A percentile compares a stretch with the other conserved stretches of the same genome.
Evolutionary conservation across 345 rosid genomes (phyloP).

Genomic region (Excoecaria cochinchinensis): DNA sequence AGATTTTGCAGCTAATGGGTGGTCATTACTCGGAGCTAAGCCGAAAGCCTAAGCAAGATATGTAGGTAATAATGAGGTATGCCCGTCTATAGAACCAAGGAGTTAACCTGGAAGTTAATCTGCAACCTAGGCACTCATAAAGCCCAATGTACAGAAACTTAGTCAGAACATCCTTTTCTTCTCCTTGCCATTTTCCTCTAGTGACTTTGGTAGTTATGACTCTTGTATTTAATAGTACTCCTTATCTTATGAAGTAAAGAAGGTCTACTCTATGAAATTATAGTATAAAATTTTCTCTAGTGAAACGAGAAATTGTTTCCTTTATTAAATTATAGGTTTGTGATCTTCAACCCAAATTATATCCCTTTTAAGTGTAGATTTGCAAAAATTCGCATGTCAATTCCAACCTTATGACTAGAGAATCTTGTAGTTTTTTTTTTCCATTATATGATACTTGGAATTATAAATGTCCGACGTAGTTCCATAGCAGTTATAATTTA

Average conservation of each 20-base stretch:
- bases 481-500: no score
- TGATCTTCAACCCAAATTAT: no score
- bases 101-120: constrained; percentile 16
- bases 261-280: no score
- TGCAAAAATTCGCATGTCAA: no score
- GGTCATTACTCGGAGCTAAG: constrained; percentile 84
- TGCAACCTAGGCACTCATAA: constrained; percentile 20
- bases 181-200: neutral
- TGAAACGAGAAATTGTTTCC: no score
- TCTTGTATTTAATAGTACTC: constrained; percentile 19
- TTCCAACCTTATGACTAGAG: no score
- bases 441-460: no score
- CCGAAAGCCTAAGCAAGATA: constrained; percentile 83
- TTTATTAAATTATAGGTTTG: no score
- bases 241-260: neutral
- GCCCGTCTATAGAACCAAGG: neutral
- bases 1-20: constrained; percentile 90
- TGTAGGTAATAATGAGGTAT: constrained; percentile 32
- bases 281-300: no score
- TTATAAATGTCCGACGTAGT: no score
- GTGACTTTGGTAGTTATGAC: constrained; percentile 11
- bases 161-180: constrained; percentile 19
- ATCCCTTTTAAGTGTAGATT: no score
- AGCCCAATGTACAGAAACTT: constrained; percentile 61
- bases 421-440: no score